A percentile compares a stretch with the other conserved stretches of the same genome.
These are phyloP conservation scores for Erythrobasidium yunnanense DNA, from an alignment of 768 basidiomycete genomes.

Conservation along the genomic window DNA sequence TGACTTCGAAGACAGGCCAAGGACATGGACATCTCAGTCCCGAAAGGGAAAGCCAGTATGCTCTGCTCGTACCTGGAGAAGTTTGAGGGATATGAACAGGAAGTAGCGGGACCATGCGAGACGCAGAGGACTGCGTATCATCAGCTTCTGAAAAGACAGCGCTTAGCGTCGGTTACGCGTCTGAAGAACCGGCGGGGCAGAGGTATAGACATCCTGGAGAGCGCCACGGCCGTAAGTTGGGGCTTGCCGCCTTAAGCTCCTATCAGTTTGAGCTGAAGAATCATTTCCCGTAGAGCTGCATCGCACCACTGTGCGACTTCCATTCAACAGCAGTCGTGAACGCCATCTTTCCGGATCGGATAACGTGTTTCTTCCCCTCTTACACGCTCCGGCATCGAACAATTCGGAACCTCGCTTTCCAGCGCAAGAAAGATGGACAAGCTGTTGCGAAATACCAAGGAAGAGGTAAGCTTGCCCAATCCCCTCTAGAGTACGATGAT, in stretches of 20 bases:
- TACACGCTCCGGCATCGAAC: conserved; percentile 14
- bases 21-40: conserved; percentile 19
- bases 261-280: too few species aligned
- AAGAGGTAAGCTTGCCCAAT: conserved; percentile 12
- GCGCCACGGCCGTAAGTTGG: neutral
- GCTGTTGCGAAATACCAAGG: conserved; percentile 17
- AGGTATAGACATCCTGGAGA: conserved; percentile 21
- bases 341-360: conserved; percentile 14
- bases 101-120: neutral
- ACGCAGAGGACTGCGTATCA: conserved; percentile 9
- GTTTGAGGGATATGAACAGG: conserved; percentile 7
- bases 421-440: neutral
- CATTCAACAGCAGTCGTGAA: conserved; percentile 23
- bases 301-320: conserved; percentile 24
- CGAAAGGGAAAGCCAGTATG: neutral
- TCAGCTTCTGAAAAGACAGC: conserved; percentile 20
- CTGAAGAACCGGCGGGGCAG: neutral
- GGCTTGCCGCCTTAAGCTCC: neutral
- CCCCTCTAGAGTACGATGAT: too few species aligned
- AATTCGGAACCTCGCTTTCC: conserved; percentile 4
- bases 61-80: conserved; percentile 2
- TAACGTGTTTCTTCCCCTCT: conserved; percentile 21
- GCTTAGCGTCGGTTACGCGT: neutral
- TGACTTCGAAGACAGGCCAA: conserved; percentile 1
- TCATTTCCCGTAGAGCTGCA: conserved; percentile 11